Base-by-base conservation (phyloP, 2,329 filamentous ascomycete genomes). In the Colletotrichum filicis region DNA sequence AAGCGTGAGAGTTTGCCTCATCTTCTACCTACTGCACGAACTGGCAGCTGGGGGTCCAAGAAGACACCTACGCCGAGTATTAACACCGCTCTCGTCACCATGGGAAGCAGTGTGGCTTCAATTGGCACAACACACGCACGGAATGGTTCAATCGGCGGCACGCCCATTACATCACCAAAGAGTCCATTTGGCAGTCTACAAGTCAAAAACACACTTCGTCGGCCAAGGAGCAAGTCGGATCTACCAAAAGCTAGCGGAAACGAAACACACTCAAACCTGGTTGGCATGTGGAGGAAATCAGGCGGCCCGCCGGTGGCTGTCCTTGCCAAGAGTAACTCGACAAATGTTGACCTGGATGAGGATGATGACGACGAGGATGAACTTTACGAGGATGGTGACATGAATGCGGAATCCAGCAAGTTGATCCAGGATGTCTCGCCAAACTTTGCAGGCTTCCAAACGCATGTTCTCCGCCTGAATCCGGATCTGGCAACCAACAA, bases 391-490 rank as follows among this genome's bases (percentile, higher is more conserved):
- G 92, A 93, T 49, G 85, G 86, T 35, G 90, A 91, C 7, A 82
- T 92, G 74, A 90, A 88, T 60, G 88, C 90, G 79, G 90, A 93
- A 60, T 86, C 92, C 5, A 86, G 86, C 49, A 89, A 92, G 73
- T 83, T 90, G 16, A 90, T 91, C 37, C 90, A 94, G 76, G 87
- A 89, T 11, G 93, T 96, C 73, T 88, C 91, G 11, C 93, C 95
- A 1, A 95, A 91, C 22, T 83, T 92, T 28, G 89, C 92, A 73
- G 95, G 95, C 0, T 98, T 98, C 83, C 91, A 91, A 76, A 87
- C 90, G 28, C 93, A 97, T 78, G 89, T 96, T 22, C 83, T 91
- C 58, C 87, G 89, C 72, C 83, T 97, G 56, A 97, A 97, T 78
- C 94, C 94, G n/a, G 84, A 87, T 12, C 85, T 97, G 70, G 85